Base-by-base conservation (phyloP, 176 grass and related monocot genomes). In the Musa schizocarpa region DNA sequence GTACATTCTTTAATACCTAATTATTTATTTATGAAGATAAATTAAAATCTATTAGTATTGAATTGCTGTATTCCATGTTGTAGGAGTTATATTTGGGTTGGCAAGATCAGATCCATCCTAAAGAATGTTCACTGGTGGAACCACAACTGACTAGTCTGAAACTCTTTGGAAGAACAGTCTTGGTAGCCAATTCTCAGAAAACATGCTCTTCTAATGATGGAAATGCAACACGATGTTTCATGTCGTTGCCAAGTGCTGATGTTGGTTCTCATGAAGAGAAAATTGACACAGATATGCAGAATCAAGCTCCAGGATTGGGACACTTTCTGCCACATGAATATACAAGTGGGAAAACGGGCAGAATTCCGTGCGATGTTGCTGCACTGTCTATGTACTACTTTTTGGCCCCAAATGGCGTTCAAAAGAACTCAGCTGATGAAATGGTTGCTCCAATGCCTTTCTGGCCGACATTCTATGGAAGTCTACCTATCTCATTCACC, bases 131-230 rank as follows among this genome's bases (percentile, higher is more conserved):
- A 2, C 81, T 53, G 43, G 29, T 69, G 54, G 84, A 76, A 61
- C 68, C 70, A 16, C 95, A 82, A 81, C 76, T 87, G 81, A 88
- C 95, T 54, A 80, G 82, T 27, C 73, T 94, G 76, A 98, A 89
- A 84, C 80, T 93, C 9, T 98, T 98, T 59, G 95, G 95, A 54
- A 93, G 80, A 86, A 98, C 82, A 1, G 86, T 98, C n/a, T 53
- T 93, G 58, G 76, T 98, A 52, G 72, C 74, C 9, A 86, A 89
- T 21, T 75, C 68, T 21, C 81, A 77, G 69, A 87, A 84, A 77
- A 65, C 49, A 57, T 75, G 70, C 66, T 76, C 68, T 65, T 83
- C 69, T 1, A 67, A 83, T 57, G 54, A 11, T 0, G 74, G 22
- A 1, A 16, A 22, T 24, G 66, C 53, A 23, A 10, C 66, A 23